Conservation (phyloP, 2,329 filamentous ascomycete species). For the Akanthomyces lecanii region DNA sequence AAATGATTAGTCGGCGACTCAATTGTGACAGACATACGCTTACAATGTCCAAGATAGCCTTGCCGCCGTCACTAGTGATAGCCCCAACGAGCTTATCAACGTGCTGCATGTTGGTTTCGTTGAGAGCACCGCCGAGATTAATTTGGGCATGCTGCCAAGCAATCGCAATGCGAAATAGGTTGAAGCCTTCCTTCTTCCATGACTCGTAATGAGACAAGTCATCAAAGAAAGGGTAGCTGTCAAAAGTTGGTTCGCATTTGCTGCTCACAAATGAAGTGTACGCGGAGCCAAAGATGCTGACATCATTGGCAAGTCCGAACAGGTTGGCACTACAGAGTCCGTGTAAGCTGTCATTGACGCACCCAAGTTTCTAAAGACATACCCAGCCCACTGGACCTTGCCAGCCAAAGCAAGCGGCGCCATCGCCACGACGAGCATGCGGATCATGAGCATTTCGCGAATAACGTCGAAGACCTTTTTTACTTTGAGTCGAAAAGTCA, state of each 20-base stretch:
- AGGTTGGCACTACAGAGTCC: not conserved
- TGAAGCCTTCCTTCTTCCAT: not conserved
- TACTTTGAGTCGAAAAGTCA: no score
- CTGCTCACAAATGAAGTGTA: not conserved
- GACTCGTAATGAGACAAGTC: not conserved
- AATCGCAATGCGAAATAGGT: not conserved
- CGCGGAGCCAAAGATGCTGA: slow-evolving; percentile 1
- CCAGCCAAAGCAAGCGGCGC: not conserved
- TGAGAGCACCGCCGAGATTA: not conserved
- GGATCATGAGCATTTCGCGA: not conserved
- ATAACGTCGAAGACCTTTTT: not conserved
- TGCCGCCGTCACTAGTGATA: not conserved
- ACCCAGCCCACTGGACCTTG: slow-evolving; percentile 8
- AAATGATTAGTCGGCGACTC: not conserved
- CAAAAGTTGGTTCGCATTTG: slow-evolving; percentile 1
- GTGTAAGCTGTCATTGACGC: not conserved
- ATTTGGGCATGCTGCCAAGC: slow-evolving; percentile 1
- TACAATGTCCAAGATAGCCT: slow-evolving; percentile 1
- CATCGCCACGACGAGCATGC: not conserved
- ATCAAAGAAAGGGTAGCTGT: not conserved
- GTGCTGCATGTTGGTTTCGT: slow-evolving; percentile 1
- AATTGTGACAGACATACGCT: not conserved
- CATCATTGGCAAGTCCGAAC: not conserved
- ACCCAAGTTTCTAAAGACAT: not conserved
- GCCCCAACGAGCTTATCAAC: not conserved